A percentile compares a stretch with the other conserved stretches of the same genome.
These are phyloP conservation scores for Hypoxylon sp. DNA, from an alignment of 2,329 filamentous ascomycete species.

Conservation along the genomic window DNA sequence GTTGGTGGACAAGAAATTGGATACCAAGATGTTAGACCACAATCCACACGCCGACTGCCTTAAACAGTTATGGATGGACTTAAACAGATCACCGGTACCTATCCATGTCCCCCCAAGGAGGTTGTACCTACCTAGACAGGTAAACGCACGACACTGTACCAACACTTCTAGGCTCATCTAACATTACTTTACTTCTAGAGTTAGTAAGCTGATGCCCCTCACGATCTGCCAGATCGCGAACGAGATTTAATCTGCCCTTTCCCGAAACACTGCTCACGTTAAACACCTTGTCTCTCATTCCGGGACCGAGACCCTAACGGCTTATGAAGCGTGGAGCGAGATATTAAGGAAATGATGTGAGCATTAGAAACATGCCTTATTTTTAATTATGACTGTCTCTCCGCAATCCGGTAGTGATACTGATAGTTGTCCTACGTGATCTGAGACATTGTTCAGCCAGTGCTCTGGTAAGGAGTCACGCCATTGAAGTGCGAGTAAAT, in stretches of 20 bases:
- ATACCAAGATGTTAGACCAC: constrained; percentile 1
- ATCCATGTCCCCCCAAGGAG: background rate
- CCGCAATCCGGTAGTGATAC: constrained; percentile 10
- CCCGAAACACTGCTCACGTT: constrained; percentile 26
- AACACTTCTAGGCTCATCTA: background rate
- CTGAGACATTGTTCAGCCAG: constrained; percentile 28
- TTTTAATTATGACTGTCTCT: constrained; percentile 4
- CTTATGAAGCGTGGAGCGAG: constrained; percentile 27
- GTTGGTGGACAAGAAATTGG: background rate
- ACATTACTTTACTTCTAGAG: background rate
- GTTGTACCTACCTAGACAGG: background rate
- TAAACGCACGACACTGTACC: background rate
- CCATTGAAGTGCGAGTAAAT: constrained; percentile 5
- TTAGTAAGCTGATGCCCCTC: constrained; percentile 9
- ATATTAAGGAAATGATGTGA: constrained; percentile 5
- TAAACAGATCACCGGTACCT: background rate
- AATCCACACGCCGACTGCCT: background rate
- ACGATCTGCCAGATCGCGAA: constrained; percentile 36
- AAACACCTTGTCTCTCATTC: constrained; percentile 38
- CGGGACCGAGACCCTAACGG: constrained; percentile 42
- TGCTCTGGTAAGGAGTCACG: constrained; percentile 1
- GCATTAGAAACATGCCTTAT: constrained; percentile 15
- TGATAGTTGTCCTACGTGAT: constrained; percentile 33
- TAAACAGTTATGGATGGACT: background rate
- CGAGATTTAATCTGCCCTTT: constrained; percentile 29